Evolutionary conservation across 768 basidiomycete species (phyloP), one percentile per base, ranked within the genome.

Genomic region (Naematelia encephala): DNA sequence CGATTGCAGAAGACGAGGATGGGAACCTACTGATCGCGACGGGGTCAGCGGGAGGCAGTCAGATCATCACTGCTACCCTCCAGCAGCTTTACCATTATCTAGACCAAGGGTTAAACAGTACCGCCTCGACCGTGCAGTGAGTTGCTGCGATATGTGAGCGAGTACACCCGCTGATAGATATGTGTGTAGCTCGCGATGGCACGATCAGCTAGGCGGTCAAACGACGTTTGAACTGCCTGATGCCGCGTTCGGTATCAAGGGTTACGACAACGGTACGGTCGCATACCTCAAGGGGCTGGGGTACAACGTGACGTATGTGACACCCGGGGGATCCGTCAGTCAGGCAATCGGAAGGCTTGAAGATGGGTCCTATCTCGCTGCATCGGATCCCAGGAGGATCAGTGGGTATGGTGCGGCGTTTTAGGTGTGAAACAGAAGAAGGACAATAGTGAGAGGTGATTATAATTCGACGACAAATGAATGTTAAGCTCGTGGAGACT

Each of bases 41-140:
- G 0, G 79, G 79, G 25, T 72, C 75, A 0, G 79, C 79, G 12
- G 79, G 79, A 14, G 79, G 79, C 10, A 66, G 63, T 21, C 64
- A 70, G 21, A 78, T 78, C 68, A 78, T 79, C 61, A 80, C 79
- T 10, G 72, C 78, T 11, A 80, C 78, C 13, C 61, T 79, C 25
- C 78, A 80, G 56, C 60, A 79, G 47, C 60, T 79, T 21, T 63
- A 78, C 63, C 73, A 79, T 60, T 68, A 72, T 53, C 59, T 80
- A 23, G 79, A 80, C 48, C 75, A 77, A 26, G 74, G 73, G 0
- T 48, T 77, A 28, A 67, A 66, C 27, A 60, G 60, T 11, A 62
- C 52, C 23, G 51, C 25, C 28, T 42, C 26, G 16, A 61, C 60
- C 5, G 12, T 45, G 2, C 56, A 57, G 51, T 58, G 25, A 48